Conservation (phyloP, 129 eudicot genomes). For the Gnaphalium uliginosum region DNA sequence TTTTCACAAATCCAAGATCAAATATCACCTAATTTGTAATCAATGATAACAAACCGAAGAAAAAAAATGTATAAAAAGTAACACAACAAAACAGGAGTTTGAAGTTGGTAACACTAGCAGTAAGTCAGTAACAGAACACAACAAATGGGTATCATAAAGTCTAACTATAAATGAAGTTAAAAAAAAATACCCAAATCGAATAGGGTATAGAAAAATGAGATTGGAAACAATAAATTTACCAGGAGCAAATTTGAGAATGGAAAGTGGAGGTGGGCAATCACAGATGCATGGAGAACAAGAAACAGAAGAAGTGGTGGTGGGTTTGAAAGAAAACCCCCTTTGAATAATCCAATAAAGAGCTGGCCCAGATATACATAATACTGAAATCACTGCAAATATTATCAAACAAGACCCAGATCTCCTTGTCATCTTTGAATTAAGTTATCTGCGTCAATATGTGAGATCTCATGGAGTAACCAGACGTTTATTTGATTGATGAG, state of each 20-base stretch:
- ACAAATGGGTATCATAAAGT: neutral
- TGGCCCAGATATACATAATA: conserved; percentile 77
- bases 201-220: neutral
- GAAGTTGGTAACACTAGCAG: neutral
- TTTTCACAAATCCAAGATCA: conserved; percentile 18
- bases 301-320: conserved; percentile 12
- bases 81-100: neutral
- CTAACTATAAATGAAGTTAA: neutral
- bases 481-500: too few relatives aligned
- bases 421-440: conserved; percentile 49
- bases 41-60: neutral
- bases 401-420: conserved; percentile 79
- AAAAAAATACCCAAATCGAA: neutral
- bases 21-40: neutral
- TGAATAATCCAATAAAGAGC: conserved; percentile 68
- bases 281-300: conserved; percentile 73
- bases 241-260: conserved; percentile 67
- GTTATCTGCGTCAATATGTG: neutral
- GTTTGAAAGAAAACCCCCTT: conserved; percentile 41
- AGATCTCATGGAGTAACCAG: neutral
- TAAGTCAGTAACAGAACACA: neutral
- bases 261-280: conserved; percentile 80
- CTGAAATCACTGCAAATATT: conserved; percentile 68
- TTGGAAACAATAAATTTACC: conserved; percentile 32
- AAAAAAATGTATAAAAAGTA: neutral